These are phyloP conservation scores for Termitomyces sp. DNA, from an alignment of 768 basidiomycete species.

Conservation along the genomic window DNA sequence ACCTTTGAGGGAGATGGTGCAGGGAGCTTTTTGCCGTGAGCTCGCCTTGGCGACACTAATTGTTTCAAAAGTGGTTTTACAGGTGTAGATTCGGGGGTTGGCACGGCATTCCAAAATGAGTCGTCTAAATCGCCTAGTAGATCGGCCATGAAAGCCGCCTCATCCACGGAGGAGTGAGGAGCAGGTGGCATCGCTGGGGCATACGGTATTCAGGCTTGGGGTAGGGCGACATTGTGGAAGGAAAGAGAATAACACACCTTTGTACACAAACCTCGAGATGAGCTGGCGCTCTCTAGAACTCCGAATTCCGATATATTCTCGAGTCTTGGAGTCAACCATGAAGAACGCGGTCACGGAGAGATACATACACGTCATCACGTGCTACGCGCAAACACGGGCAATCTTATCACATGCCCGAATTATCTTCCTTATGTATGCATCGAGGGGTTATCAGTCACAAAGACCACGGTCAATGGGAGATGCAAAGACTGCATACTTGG, in stretches of 20 bases:
- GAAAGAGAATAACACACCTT: not conserved
- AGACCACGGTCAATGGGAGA: too few relatives aligned
- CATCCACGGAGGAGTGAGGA: conserved; percentile 34
- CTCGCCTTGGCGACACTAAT: conserved; percentile 14
- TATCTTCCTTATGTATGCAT: too few relatives aligned
- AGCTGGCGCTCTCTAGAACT: not conserved
- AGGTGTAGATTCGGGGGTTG: conserved; percentile 30
- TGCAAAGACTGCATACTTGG: too few relatives aligned
- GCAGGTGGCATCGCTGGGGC: conserved; percentile 26
- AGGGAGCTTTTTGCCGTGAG: conserved; percentile 1
- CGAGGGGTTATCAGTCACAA: too few relatives aligned
- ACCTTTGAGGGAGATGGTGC: conserved; percentile 17
- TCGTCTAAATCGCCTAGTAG: conserved; percentile 38
- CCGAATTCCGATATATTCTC: not conserved
- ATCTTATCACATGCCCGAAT: too few relatives aligned
- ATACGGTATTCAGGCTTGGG: not conserved
- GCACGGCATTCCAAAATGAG: conserved; percentile 38
- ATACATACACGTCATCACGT: not conserved
- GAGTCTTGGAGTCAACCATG: too few relatives aligned
- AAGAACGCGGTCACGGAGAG: conserved; percentile 3
- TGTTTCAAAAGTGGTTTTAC: conserved; percentile 7
- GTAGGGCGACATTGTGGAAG: not conserved
- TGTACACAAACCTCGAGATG: not conserved
- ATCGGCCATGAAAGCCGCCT: conserved; percentile 49
- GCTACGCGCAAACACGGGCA: not conserved